Percentiles rank a stretch among this genome's conserved stretches.
These are phyloP conservation scores for Aristolochia contorta DNA, from an alignment of 164 flowering plant species.

Conservation along the genomic window DNA sequence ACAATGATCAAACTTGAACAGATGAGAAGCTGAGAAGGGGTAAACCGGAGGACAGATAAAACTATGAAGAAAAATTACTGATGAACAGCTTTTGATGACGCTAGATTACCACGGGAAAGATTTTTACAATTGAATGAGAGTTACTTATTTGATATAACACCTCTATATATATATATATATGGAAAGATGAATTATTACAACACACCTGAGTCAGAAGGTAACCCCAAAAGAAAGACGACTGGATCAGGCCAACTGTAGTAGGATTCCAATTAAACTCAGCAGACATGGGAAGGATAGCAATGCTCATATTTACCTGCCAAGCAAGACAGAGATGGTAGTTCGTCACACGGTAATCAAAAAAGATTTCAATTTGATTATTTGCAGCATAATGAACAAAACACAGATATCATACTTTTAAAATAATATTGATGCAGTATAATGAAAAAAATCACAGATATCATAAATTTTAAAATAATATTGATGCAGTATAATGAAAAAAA, in stretches of 20 bases:
- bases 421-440: too few species aligned
- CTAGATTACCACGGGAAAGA: too few species aligned
- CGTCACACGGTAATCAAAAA: not conserved
- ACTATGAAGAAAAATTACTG: too few species aligned
- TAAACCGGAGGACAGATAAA: too few species aligned
- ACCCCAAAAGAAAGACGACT: slow-evolving; percentile 98
- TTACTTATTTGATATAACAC: too few species aligned
- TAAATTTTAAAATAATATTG: not conserved
- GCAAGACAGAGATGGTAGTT: not conserved
- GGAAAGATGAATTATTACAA: not conserved
- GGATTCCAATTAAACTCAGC: slow-evolving; percentile 81
- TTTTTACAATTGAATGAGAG: too few species aligned
- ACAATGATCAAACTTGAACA: too few species aligned
- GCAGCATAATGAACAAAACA: not conserved
- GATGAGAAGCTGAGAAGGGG: too few species aligned
- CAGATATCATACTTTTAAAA: not conserved
- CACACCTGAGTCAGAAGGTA: slow-evolving; percentile 93
- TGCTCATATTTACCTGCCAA: slow-evolving; percentile 95
- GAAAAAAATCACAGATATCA: too few species aligned
- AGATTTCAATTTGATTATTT: not conserved
- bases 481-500: not conserved
- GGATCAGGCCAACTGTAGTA: slow-evolving; percentile 87
- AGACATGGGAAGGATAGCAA: slow-evolving; percentile 97
- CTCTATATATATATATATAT: too few species aligned
- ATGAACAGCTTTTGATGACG: too few species aligned